A percentile compares a stretch with the other conserved stretches of the same genome.
These are phyloP conservation scores for Phytopythium boreale DNA, from an alignment of 352 stramenopile genomes.

Conservation along the genomic window DNA sequence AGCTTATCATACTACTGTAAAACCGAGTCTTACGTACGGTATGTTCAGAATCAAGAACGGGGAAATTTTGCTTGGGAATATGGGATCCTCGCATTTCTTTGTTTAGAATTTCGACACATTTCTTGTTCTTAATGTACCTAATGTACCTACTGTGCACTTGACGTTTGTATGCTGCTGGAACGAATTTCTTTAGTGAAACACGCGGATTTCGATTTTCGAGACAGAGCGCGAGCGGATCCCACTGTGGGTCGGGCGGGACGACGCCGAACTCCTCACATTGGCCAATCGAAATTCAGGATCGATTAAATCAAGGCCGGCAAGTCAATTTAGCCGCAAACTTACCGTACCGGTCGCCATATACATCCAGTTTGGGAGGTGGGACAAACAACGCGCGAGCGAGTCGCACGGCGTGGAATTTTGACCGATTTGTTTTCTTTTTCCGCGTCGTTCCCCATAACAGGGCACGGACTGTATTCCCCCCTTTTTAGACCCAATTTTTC, in stretches of 20 bases:
- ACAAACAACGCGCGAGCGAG: not conserved
- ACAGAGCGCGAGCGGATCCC: not conserved
- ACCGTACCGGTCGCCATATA: no score
- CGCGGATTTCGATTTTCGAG: not conserved
- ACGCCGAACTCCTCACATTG: not conserved
- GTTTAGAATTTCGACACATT: not conserved
- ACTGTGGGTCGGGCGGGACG: not conserved
- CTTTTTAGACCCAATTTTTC: not conserved
- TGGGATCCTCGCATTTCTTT: not conserved
- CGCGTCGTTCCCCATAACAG: not conserved
- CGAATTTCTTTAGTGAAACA: not conserved
- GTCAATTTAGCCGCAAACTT: no score
- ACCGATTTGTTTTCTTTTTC: not conserved
- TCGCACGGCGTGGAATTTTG: not conserved
- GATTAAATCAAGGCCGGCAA: not conserved
- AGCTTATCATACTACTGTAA: no score
- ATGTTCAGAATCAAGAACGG: not conserved
- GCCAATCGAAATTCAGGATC: not conserved
- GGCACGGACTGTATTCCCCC: no score
- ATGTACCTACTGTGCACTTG: not conserved
- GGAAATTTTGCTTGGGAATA: not conserved
- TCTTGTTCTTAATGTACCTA: not conserved
- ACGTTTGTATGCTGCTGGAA: not conserved
- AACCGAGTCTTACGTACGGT: no score
- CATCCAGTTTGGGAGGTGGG: not conserved